Evolutionary conservation across 495 filamentous ascomycete species (phyloP).

Genomic region (Acidiella bohemica): DNA sequence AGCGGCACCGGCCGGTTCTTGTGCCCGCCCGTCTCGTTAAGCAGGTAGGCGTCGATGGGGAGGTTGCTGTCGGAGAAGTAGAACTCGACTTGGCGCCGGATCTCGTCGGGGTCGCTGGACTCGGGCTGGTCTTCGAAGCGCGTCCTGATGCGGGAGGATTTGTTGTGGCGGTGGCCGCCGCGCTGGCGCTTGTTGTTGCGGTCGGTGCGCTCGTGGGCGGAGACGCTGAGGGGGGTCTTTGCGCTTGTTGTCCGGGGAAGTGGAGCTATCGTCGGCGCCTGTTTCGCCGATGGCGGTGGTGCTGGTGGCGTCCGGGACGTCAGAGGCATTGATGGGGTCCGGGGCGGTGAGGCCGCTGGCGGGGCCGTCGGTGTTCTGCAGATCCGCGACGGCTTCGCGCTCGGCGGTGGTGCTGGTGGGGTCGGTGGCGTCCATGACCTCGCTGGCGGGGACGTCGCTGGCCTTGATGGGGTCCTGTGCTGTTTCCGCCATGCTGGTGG

Average conservation of each 20-base stretch:
- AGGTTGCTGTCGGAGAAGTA: constrained; percentile 95
- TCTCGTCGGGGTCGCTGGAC: constrained; percentile 58
- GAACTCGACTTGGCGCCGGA: constrained; percentile 87
- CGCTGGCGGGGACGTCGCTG: constrained; percentile 4
- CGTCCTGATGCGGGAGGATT: neutral
- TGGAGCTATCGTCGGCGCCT: neutral
- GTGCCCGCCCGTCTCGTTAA: constrained; percentile 56
- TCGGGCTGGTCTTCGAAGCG: constrained; percentile 27
- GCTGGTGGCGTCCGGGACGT: neutral
- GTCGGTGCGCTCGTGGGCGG: constrained; percentile 7
- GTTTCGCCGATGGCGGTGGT: neutral
- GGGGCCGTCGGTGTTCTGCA: neutral
- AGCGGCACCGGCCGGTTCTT: constrained; percentile 69
- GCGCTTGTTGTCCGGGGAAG: constrained; percentile 6
- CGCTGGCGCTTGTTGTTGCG: constrained; percentile 6
- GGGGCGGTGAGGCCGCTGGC: neutral
- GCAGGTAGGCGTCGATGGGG: constrained; percentile 72
- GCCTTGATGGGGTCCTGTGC: constrained; percentile 4
- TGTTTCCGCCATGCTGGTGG: constrained; percentile 7
- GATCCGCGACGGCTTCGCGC: neutral
- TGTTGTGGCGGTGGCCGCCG: neutral
- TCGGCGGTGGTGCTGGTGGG: neutral
- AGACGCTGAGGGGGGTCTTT: constrained; percentile 5
- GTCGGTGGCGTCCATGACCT: constrained; percentile 2
- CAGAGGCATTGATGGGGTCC: too few species aligned